Evolutionary conservation across 2,329 filamentous ascomycete species (phyloP).

Genomic region (Lachnellula arida): DNA sequence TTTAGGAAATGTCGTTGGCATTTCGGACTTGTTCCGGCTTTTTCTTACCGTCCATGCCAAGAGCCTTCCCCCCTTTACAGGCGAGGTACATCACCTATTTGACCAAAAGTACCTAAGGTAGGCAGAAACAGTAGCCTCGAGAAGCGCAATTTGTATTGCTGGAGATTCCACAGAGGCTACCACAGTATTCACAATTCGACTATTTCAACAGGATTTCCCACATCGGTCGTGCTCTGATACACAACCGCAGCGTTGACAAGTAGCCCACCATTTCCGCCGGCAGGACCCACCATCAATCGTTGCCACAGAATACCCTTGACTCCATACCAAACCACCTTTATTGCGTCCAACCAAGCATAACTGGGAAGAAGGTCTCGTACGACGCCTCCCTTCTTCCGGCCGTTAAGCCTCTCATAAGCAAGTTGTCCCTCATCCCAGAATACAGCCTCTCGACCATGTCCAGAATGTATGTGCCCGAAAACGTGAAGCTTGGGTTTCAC

Average conservation of each 20-base stretch:
- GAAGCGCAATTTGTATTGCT: too few relatives aligned
- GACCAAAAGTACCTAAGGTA: too few relatives aligned
- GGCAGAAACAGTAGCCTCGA: too few relatives aligned
- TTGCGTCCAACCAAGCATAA: conserved; percentile 44
- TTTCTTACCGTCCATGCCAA: too few relatives aligned
- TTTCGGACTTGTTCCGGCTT: too few relatives aligned
- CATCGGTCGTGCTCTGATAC: conserved; percentile 41
- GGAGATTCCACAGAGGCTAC: neutral
- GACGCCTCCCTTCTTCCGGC: conserved; percentile 31
- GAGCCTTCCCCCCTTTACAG: too few relatives aligned
- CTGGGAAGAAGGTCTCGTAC: conserved; percentile 28
- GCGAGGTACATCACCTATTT: too few relatives aligned
- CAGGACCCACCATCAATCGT: conserved; percentile 49
- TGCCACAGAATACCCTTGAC: conserved; percentile 53
- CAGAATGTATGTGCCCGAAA: conserved; percentile 63
- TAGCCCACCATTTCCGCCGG: conserved; percentile 41
- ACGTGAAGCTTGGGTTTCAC: conserved; percentile 58
- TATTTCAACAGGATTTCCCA: conserved; percentile 39
- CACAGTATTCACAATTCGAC: conserved; percentile 25
- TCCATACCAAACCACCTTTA: conserved; percentile 48
- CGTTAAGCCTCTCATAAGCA: conserved; percentile 31
- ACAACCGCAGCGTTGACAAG: conserved; percentile 60
- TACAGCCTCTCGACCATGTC: conserved; percentile 52
- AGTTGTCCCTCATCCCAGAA: conserved; percentile 58
- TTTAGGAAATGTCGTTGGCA: too few relatives aligned